Base-by-base conservation (phyloP, 495 filamentous ascomycete genomes). In the Annulohypoxylon nitens region DNA sequence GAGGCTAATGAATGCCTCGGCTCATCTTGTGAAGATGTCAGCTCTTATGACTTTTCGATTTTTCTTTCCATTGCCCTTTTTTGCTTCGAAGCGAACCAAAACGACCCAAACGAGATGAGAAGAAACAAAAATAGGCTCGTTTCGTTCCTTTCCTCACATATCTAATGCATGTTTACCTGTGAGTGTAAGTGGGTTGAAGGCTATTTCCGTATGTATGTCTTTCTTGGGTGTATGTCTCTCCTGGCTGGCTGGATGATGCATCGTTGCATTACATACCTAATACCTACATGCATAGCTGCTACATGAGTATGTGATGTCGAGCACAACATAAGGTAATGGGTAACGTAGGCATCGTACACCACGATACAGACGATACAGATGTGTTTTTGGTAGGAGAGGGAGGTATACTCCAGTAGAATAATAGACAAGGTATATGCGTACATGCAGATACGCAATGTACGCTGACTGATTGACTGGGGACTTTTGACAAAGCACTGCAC, bases 401-500 rank as follows among this genome's bases (percentile, higher is more conserved):
- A 26, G 48, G 48, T 51, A 54, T 54, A 54, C n/a, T 30, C 2
- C 50, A 54, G 23, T 7, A 26, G 20, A 54, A 53, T 33, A 51
- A 20, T 47, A 20, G 43, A 47, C 43, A 47, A 20, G 43, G 43
- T 47, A 43, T 43, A 10, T 39, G 36, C 36, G 36, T 39, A 45
- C 41, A 47, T 47, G 43, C 43, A 47, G 43, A 47, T 47, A 47
- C 43, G 43, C 43, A 18, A 47, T 47, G 43, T 47, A 47, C 16
- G 43, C 43, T 67, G 62, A 62, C 57, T 53, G 54, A 58, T 53
- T 50, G 51, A 64, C 45, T 39, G 55, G 64, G 64, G 60, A 59
- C 69, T 71, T 74, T 74, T 68, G 64, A 55, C 64, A 75, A 47
- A 39, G 30, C 30, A 30, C 3, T 30, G 30, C 30, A 30, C 30